Conservation (phyloP, 2,329 filamentous ascomycete species). For the Mycosphaerella sp. region DNA sequence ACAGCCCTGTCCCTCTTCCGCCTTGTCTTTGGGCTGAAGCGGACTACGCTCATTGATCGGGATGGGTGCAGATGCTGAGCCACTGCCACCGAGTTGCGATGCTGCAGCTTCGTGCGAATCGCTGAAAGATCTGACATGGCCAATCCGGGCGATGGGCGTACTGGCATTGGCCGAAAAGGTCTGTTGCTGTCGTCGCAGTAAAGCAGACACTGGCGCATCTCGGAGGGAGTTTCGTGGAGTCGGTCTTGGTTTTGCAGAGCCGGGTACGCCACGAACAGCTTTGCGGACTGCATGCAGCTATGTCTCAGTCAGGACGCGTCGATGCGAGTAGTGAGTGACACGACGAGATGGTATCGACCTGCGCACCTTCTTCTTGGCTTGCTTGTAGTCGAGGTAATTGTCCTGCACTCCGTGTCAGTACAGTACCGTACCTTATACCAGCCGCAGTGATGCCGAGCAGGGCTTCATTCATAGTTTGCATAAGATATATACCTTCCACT, state of each 20-base stretch:
- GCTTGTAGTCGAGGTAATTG: conserved; percentile 92
- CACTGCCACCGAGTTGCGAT: not conserved
- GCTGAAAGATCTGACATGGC: conserved; percentile 11
- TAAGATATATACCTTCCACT: conserved; percentile 66
- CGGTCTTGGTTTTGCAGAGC: conserved; percentile 1
- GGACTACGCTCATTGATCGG: conserved; percentile 29
- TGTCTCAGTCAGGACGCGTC: not conserved
- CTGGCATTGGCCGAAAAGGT: conserved; percentile 1
- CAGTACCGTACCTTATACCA: too few relatives aligned
- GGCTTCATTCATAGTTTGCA: too few relatives aligned
- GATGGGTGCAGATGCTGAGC: not conserved
- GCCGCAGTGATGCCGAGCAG: too few relatives aligned
- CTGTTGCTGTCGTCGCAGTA: conserved; percentile 7
- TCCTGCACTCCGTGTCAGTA: conserved; percentile 32
- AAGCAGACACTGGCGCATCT: conserved; percentile 12
- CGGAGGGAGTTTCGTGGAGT: conserved; percentile 12
- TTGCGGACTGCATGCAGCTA: conserved; percentile 9
- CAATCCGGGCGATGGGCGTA: not conserved
- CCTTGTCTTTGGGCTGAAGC: conserved; percentile 14
- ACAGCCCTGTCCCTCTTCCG: conserved; percentile 15
- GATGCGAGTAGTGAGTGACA: not conserved
- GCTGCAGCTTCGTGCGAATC: conserved; percentile 5
- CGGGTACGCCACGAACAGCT: conserved; percentile 10
- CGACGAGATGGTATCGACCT: not conserved
- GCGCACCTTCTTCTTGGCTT: conserved; percentile 7